These are phyloP conservation scores for Saccharomyces hybrid DNA, from an alignment of 1,139 yeast species.

Conservation along the genomic window DNA sequence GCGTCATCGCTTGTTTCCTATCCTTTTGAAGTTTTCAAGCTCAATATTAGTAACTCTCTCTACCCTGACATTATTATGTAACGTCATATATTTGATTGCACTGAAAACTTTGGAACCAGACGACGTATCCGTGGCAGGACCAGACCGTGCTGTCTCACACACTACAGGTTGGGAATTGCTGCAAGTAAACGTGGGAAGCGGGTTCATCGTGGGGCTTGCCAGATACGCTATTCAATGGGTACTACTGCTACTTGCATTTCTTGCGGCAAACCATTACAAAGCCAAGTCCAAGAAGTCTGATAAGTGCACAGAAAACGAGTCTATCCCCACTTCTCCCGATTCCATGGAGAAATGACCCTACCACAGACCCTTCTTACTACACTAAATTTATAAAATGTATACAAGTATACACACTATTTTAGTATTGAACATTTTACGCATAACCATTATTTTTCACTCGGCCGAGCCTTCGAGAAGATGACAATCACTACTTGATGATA, in stretches of 20 bases:
- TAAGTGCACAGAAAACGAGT: background rate
- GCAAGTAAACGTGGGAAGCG: conserved; percentile 17
- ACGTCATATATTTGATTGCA: conserved; percentile 9
- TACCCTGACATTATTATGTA: conserved; percentile 8
- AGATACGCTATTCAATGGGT: conserved; percentile 16
- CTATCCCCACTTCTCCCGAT: background rate
- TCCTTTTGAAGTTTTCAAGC: conserved; percentile 7
- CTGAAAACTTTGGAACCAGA: conserved; percentile 17
- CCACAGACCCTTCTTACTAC: background rate
- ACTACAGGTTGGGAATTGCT: conserved; percentile 16
- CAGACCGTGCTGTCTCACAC: background rate
- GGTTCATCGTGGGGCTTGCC: conserved; percentile 18
- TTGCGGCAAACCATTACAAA: conserved; percentile 13
- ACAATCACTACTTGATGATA: background rate
- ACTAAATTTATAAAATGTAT: background rate
- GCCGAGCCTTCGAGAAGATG: background rate
- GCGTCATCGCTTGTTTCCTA: conserved; percentile 9
- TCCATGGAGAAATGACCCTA: background rate
- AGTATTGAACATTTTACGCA: background rate
- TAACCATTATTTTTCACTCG: background rate
- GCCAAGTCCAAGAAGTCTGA: background rate
- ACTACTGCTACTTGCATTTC: conserved; percentile 10
- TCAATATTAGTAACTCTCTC: conserved; percentile 9
- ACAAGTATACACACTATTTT: background rate
- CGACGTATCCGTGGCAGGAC: background rate